Evolutionary conservation across 768 basidiomycete species (phyloP).

Genomic region (Suillus tomentosus): DNA sequence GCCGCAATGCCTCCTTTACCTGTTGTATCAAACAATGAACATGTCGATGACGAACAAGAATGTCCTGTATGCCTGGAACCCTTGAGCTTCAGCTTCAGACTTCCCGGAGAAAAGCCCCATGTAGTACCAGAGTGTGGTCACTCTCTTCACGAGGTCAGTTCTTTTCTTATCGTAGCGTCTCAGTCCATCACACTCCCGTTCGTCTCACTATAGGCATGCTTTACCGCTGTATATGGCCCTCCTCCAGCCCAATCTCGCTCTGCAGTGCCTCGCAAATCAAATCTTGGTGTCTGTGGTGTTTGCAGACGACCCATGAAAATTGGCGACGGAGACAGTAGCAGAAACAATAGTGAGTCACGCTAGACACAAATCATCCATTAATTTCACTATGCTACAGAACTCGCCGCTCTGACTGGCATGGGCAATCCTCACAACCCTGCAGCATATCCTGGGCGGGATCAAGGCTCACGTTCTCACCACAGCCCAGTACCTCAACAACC

Average conservation of each 20-base stretch:
- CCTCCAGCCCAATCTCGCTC: slow-evolving; percentile 60
- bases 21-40: slow-evolving; percentile 66
- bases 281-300: slow-evolving; percentile 94
- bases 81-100: slow-evolving; percentile 86
- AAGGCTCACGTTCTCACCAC: slow-evolving; percentile 37
- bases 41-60: slow-evolving; percentile 78
- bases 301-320: slow-evolving; percentile 97
- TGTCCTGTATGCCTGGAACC: slow-evolving; percentile 98
- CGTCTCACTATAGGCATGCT: slow-evolving; percentile 73
- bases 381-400: slow-evolving; percentile 54
- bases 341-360: slow-evolving; percentile 76
- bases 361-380: background rate
- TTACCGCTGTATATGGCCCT: slow-evolving; percentile 94
- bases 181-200: background rate
- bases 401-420: slow-evolving; percentile 92
- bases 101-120: slow-evolving; percentile 96
- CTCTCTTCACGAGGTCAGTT: slow-evolving; percentile 85
- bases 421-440: slow-evolving; percentile 57
- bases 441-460: slow-evolving; percentile 72
- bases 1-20: slow-evolving; percentile 64
- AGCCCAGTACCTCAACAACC: slow-evolving; percentile 33
- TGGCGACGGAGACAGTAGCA: slow-evolving; percentile 79
- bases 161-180: background rate
- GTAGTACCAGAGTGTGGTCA: slow-evolving; percentile 98
- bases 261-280: slow-evolving; percentile 65